These are phyloP conservation scores for Diaporthe citri DNA, from an alignment of 2,329 filamentous ascomycete species.

Conservation along the genomic window DNA sequence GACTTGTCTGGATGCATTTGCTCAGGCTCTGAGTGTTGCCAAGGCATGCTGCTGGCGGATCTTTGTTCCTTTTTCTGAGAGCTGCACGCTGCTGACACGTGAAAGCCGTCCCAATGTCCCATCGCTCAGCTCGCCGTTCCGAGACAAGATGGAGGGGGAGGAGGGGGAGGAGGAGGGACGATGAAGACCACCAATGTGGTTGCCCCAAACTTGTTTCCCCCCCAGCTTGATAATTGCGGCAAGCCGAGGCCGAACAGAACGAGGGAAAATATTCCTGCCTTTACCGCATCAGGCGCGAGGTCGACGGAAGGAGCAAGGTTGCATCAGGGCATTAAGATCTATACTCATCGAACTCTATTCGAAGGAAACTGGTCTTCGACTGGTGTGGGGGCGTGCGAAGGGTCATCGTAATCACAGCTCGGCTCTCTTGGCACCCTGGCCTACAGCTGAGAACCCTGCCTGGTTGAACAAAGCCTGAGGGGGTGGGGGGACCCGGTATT, in stretches of 20 bases:
- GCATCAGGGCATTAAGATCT: background rate
- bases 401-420: background rate
- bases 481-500: background rate
- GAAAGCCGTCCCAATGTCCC: conserved; percentile 3
- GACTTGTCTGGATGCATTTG: too few species aligned
- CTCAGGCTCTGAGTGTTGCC: background rate
- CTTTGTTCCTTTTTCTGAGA: background rate
- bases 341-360: conserved; percentile 6
- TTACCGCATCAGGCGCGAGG: conserved; percentile 2
- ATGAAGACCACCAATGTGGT: background rate
- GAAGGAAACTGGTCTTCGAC: background rate
- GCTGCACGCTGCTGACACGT: conserved; percentile 23
- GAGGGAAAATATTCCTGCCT: background rate
- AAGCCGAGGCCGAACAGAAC: background rate
- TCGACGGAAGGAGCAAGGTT: background rate
- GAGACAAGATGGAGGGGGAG: background rate
- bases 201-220: background rate
- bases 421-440: background rate
- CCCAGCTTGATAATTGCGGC: background rate
- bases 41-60: background rate
- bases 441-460: background rate
- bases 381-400: background rate
- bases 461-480: background rate
- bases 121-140: background rate
- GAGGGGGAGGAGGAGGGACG: background rate